These are phyloP conservation scores for Omphalea diandra DNA, from an alignment of 441 rosid genomes.

Conservation along the genomic window DNA sequence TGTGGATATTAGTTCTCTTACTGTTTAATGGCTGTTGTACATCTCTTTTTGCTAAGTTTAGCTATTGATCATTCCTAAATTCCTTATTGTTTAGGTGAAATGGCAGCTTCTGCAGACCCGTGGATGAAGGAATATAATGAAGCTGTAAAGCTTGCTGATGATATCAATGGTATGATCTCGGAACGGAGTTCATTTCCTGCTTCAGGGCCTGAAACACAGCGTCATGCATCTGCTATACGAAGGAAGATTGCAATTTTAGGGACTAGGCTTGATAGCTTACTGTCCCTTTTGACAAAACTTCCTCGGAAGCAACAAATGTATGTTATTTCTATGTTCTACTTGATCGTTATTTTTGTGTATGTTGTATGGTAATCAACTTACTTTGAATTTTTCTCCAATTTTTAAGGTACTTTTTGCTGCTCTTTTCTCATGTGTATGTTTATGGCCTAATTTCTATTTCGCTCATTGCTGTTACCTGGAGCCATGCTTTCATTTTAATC, in stretches of 20 bases:
- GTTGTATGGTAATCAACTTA: not conserved
- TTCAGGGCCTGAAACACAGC: slow-evolving; percentile 81
- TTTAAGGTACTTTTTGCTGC: not conserved
- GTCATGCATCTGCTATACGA: slow-evolving; percentile 74
- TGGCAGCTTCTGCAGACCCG: slow-evolving; percentile 77
- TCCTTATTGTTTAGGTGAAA: slow-evolving; percentile 30
- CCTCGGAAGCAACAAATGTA: slow-evolving; percentile 77
- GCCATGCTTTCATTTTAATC: not conserved
- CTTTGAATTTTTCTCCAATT: not conserved
- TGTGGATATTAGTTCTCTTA: not conserved
- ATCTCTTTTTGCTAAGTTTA: not conserved
- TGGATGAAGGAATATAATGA: slow-evolving; percentile 90
- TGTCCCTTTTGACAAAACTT: slow-evolving; percentile 64
- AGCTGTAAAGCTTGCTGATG: slow-evolving; percentile 76
- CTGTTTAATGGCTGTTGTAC: slow-evolving; percentile 1
- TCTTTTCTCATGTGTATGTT: not conserved
- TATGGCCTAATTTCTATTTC: not conserved
- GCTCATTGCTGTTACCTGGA: not conserved
- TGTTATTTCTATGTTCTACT: slow-evolving; percentile 23
- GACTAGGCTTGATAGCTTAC: slow-evolving; percentile 71
- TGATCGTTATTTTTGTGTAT: not conserved
- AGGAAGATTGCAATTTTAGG: slow-evolving; percentile 86
- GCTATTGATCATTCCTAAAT: not conserved
- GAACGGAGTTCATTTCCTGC: slow-evolving; percentile 50
- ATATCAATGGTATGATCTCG: slow-evolving; percentile 77